Evolutionary conservation across 2,329 filamentous ascomycete genomes (phyloP).

Genomic region (Didymellaceae sp.): DNA sequence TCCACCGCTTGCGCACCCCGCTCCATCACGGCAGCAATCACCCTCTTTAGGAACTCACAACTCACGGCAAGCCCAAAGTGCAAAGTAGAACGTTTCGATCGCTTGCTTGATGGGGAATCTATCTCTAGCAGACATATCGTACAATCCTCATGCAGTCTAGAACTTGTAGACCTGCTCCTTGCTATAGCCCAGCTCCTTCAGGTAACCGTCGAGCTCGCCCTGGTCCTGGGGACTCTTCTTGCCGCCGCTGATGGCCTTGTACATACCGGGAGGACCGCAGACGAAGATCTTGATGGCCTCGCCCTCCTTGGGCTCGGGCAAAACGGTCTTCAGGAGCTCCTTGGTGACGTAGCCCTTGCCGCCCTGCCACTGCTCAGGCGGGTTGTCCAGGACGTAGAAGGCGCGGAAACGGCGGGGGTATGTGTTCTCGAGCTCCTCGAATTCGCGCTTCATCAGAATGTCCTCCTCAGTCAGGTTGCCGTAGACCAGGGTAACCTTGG

Average conservation of each 20-base stretch:
- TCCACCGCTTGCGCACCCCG: too few relatives aligned
- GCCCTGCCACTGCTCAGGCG: constrained; percentile 76
- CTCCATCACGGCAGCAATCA: too few relatives aligned
- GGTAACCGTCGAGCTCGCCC: constrained; percentile 81
- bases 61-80: too few relatives aligned
- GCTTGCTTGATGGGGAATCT: constrained; percentile 16
- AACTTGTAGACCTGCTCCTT: constrained; percentile 94
- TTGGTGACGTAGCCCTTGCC: constrained; percentile 84
- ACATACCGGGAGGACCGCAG: constrained; percentile 89
- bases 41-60: too few relatives aligned
- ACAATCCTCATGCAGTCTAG: constrained; percentile 33
- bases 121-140: constrained; percentile 30
- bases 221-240: constrained; percentile 96
- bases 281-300: constrained; percentile 97
- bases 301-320: constrained; percentile 83
- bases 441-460: constrained; percentile 87
- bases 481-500: constrained; percentile 94
- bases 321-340: constrained; percentile 91
- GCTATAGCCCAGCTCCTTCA: constrained; percentile 83
- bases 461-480: constrained; percentile 90
- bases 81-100: too few relatives aligned
- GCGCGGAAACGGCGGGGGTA: constrained; percentile 94
- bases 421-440: constrained; percentile 87
- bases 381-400: constrained; percentile 92
- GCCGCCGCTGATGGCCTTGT: constrained; percentile 87